Percentiles rank a stretch among this genome's conserved stretches.
Evolutionary conservation across 805 yeast species (phyloP).

Genomic region (Yarrowia sp.): DNA sequence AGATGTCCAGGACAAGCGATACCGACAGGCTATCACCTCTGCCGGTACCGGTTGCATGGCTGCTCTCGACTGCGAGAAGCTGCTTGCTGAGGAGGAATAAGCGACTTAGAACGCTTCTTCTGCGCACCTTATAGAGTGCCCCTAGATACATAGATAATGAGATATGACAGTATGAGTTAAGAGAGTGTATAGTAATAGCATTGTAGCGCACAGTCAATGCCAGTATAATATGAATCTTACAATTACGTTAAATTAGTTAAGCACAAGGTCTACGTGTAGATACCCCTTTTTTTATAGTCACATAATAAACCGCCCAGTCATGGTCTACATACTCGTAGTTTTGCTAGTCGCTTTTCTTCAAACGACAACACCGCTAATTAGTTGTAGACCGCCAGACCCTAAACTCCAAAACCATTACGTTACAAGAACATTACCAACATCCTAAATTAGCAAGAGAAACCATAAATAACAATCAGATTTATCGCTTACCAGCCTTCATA

Average conservation of each 20-base stretch:
- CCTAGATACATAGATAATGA: slow-evolving; percentile 17
- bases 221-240: too few species aligned
- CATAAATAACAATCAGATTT: slow-evolving; percentile 24
- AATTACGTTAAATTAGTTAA: too few species aligned
- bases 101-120: background rate
- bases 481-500: slow-evolving; percentile 31
- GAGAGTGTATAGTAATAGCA: too few species aligned
- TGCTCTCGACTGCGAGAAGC: slow-evolving; percentile 90
- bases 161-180: slow-evolving; percentile 12
- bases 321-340: too few species aligned
- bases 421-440: slow-evolving; percentile 1
- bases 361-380: too few species aligned
- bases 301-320: too few species aligned
- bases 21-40: slow-evolving; percentile 98
- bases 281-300: too few species aligned
- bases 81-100: slow-evolving; percentile 53
- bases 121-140: background rate
- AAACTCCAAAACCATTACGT: background rate
- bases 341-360: too few species aligned
- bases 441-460: slow-evolving; percentile 9
- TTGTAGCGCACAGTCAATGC: too few species aligned
- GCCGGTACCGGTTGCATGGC: slow-evolving; percentile 99
- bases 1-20: slow-evolving; percentile 94
- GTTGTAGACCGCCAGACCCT: too few species aligned
- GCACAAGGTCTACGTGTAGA: too few species aligned